Evolutionary conservation across 2,329 filamentous ascomycete species (phyloP).

Genomic region (Kalmusia sp.): DNA sequence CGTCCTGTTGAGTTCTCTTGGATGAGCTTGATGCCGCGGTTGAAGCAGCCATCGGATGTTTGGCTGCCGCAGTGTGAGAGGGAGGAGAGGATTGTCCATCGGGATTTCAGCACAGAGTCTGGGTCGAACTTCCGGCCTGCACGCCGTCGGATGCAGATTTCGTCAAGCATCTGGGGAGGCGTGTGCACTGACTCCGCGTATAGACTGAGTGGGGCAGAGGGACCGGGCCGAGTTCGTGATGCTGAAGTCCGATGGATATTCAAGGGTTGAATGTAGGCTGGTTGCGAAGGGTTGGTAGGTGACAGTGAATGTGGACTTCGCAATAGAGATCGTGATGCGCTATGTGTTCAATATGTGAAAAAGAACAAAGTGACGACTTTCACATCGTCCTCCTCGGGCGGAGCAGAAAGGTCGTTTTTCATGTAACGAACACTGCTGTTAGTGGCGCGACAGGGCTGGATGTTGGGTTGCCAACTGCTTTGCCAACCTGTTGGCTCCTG

Average conservation of each 20-base stretch:
- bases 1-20: background rate
- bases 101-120: background rate
- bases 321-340: too few relatives aligned
- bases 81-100: background rate
- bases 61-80: background rate
- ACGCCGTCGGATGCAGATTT: constrained; percentile 2
- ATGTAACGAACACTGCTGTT: background rate
- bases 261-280: too few relatives aligned
- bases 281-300: too few relatives aligned
- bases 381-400: background rate
- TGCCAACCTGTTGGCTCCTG: background rate
- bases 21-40: constrained; percentile 3
- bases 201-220: background rate
- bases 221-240: background rate
- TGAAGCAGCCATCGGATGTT: background rate
- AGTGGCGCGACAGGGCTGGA: background rate
- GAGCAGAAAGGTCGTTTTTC: background rate
- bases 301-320: too few relatives aligned
- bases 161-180: background rate
- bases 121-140: constrained; percentile 2
- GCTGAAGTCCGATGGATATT: too few relatives aligned
- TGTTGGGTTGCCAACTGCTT: background rate
- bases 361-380: too few relatives aligned
- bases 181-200: too few relatives aligned
- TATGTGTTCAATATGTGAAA: background rate